These are phyloP conservation scores for Austropuccinia psidii DNA, from an alignment of 1,284 basidiomycete species.

Conservation along the genomic window DNA sequence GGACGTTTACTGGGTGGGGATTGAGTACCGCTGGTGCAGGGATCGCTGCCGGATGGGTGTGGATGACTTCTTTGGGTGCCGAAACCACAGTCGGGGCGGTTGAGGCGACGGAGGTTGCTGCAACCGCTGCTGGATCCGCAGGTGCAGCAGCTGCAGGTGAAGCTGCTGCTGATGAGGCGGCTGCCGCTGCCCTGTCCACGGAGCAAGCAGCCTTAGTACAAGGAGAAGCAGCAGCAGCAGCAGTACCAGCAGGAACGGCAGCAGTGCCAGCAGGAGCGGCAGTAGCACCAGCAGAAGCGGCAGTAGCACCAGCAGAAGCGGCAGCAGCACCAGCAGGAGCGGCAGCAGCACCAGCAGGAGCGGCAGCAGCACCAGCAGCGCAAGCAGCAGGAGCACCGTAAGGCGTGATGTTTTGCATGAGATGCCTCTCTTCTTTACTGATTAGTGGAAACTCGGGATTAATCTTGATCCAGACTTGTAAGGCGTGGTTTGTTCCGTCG, in stretches of 20 bases:
- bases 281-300: not conserved
- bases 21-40: not conserved
- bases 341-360: not conserved
- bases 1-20: not conserved
- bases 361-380: not conserved
- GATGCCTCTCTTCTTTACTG: not conserved
- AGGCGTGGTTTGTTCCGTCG: not conserved
- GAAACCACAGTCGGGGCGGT: not conserved
- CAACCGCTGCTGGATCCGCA: not conserved
- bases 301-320: not conserved
- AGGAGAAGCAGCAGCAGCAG: not conserved
- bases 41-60: slow-evolving; percentile 4
- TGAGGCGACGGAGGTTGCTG: not conserved
- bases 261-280: too few species aligned
- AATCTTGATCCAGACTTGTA: too few species aligned
- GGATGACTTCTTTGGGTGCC: not conserved
- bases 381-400: not conserved
- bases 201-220: not conserved
- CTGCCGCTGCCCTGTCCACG: not conserved
- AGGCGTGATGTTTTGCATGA: not conserved
- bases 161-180: not conserved
- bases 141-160: not conserved
- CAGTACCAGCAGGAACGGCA: not conserved
- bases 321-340: not conserved
- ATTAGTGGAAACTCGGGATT: not conserved